Evolutionary conservation across 2,329 filamentous ascomycete species (phyloP).

Genomic region (Biscogniauxia sp.): DNA sequence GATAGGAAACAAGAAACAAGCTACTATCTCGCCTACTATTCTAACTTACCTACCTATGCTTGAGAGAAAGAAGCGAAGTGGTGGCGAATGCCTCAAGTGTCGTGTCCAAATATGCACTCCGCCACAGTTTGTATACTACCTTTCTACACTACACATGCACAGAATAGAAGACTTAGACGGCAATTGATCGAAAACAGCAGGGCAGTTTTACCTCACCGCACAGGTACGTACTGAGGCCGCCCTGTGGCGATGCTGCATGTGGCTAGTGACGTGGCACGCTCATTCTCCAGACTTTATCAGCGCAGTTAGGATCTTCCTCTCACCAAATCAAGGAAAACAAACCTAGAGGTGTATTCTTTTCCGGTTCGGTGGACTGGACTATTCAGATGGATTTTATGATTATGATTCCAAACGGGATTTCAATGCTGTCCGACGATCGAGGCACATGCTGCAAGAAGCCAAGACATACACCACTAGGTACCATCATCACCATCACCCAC

Average conservation of each 20-base stretch:
- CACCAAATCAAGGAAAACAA: constrained; percentile 2
- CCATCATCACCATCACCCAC: no score
- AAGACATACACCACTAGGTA: neutral
- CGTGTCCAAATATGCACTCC: constrained; percentile 22
- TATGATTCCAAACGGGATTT: neutral
- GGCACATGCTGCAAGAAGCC: neutral
- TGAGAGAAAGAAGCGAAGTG: no score
- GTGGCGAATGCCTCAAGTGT: constrained; percentile 23
- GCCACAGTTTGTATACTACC: constrained; percentile 25
- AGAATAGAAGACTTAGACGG: no score
- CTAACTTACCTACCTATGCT: no score
- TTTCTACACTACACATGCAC: no score
- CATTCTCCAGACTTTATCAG: constrained; percentile 16
- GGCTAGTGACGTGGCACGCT: constrained; percentile 29
- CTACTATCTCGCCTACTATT: no score
- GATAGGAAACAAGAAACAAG: neutral
- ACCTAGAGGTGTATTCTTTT: neutral
- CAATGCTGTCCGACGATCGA: neutral
- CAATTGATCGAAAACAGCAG: no score
- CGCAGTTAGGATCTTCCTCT: constrained; percentile 7
- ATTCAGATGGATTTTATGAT: neutral
- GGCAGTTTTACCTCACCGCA: neutral
- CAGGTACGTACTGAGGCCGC: constrained; percentile 3
- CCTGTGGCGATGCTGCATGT: constrained; percentile 25
- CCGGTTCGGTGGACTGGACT: neutral